These are phyloP conservation scores for Pichia sp. DNA, from an alignment of 1,139 yeast genomes.

Conservation along the genomic window DNA sequence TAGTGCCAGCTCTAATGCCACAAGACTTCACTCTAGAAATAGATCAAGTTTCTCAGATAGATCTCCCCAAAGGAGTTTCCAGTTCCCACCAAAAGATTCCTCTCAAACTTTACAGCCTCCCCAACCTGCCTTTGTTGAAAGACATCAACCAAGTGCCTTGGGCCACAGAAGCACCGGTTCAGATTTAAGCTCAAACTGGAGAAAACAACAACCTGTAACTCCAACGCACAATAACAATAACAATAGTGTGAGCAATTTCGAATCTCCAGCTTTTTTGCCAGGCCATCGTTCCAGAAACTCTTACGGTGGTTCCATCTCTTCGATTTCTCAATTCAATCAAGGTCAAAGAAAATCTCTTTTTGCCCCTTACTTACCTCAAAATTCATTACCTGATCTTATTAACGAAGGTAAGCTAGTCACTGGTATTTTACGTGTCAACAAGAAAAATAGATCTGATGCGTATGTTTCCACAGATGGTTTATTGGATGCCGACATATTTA, in stretches of 20 bases:
- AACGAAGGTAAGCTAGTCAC: constrained; percentile 89
- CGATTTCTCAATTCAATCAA: constrained; percentile 38
- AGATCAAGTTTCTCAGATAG: constrained; percentile 26
- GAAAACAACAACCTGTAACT: constrained; percentile 34
- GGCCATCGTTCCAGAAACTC: constrained; percentile 67
- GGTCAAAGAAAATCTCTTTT: constrained; percentile 76
- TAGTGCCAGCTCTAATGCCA: neutral
- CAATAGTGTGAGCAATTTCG: constrained; percentile 32
- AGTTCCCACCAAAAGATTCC: constrained; percentile 40
- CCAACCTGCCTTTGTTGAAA: constrained; percentile 29
- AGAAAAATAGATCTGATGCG: constrained; percentile 94
- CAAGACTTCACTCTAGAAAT: constrained; percentile 25
- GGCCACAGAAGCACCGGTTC: constrained; percentile 56
- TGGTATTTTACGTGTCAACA: constrained; percentile 88
- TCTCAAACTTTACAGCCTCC: constrained; percentile 26
- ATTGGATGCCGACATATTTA: constrained; percentile 91
- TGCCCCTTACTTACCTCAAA: constrained; percentile 94
- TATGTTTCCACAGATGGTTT: constrained; percentile 95
- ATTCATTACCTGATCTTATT: constrained; percentile 82
- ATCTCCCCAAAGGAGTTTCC: constrained; percentile 36
- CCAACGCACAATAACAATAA: constrained; percentile 22
- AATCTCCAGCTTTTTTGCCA: constrained; percentile 62
- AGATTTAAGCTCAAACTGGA: constrained; percentile 67
- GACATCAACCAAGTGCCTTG: constrained; percentile 35
- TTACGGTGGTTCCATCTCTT: constrained; percentile 62